Conservation (phyloP, 257 asterid genomes). For the Capsicum baccatum region DNA sequence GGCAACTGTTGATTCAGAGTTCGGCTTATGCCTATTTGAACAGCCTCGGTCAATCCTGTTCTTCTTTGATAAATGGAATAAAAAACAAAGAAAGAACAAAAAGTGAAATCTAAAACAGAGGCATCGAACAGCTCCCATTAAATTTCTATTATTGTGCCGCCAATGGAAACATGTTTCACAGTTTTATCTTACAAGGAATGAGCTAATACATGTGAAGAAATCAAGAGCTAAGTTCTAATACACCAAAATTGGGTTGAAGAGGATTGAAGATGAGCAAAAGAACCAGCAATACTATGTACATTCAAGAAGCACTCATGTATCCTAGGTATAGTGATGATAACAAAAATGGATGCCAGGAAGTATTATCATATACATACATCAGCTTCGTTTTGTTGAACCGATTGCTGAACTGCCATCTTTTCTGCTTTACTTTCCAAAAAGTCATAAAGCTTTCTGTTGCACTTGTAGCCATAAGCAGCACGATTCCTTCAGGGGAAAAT, state of each 20-base stretch:
- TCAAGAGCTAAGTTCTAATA: neutral
- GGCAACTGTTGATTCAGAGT: neutral
- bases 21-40: neutral
- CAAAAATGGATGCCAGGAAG: neutral
- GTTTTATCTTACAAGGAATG: slow-evolving; percentile 13
- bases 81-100: neutral
- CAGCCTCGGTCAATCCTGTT: neutral
- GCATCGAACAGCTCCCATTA: neutral
- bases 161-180: slow-evolving; percentile 13
- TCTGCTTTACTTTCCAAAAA: slow-evolving; percentile 29
- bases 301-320: slow-evolving; percentile 13
- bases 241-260: neutral
- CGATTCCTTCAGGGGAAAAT: neutral
- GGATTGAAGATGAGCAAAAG: neutral
- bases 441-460: neutral
- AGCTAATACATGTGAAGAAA: slow-evolving; percentile 1
- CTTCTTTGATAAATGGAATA: neutral
- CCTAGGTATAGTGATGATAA: slow-evolving; percentile 20
- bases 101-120: neutral
- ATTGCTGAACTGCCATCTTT: neutral
- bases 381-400: slow-evolving; percentile 12
- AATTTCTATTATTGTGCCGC: neutral
- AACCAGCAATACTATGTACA: slow-evolving; percentile 24
- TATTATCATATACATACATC: slow-evolving; percentile 3
- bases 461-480: slow-evolving; percentile 1